Percentiles rank a stretch among this genome's conserved stretches.
phyloP scores from a whole-genome alignment of 352 stramenopile genomes.

The Phytopythium ostracodes region DNA sequence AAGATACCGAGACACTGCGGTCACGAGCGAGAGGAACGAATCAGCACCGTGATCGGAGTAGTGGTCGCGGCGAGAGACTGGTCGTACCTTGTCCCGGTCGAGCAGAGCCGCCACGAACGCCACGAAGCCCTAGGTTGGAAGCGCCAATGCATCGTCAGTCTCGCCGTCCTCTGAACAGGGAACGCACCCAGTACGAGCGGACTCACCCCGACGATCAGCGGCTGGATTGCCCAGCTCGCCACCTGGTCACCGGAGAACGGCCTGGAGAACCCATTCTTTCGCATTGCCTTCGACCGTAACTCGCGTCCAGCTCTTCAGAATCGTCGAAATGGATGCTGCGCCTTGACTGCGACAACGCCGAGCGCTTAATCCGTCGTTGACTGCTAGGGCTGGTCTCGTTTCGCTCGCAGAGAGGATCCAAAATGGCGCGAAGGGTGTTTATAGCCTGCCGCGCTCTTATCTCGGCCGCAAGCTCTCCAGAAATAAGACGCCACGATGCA shows the following conservation, averaged over 20 bases:
- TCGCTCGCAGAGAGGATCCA: neutral
- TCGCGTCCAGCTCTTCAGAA: neutral
- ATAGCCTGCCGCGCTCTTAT: neutral
- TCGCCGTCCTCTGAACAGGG: neutral
- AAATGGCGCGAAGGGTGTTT: neutral
- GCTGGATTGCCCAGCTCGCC: conserved; percentile 73
- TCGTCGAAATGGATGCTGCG: neutral
- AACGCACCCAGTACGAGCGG: too few relatives aligned
- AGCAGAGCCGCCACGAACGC: conserved; percentile 55
- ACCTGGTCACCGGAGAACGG: conserved; percentile 79
- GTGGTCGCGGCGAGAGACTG: too few relatives aligned
- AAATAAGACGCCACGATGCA: neutral
- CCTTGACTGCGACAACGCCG: neutral
- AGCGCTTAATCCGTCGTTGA: too few relatives aligned
- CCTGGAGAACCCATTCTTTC: conserved; percentile 68
- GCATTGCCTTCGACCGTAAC: conserved; percentile 17
- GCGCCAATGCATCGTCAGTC: neutral
- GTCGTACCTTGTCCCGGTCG: conserved; percentile 43
- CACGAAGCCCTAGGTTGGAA: conserved; percentile 49
- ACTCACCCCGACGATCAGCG: conserved; percentile 61
- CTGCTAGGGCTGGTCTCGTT: neutral
- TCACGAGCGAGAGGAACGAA: conserved; percentile 2
- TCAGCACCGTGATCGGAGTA: neutral
- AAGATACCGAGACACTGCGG: conserved; percentile 58
- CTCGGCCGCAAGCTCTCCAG: neutral